Percentiles rank a stretch among this genome's conserved stretches.
Evolutionary conservation across 1,284 basidiomycete species (phyloP).

Genomic region (Wallemia mellicola): DNA sequence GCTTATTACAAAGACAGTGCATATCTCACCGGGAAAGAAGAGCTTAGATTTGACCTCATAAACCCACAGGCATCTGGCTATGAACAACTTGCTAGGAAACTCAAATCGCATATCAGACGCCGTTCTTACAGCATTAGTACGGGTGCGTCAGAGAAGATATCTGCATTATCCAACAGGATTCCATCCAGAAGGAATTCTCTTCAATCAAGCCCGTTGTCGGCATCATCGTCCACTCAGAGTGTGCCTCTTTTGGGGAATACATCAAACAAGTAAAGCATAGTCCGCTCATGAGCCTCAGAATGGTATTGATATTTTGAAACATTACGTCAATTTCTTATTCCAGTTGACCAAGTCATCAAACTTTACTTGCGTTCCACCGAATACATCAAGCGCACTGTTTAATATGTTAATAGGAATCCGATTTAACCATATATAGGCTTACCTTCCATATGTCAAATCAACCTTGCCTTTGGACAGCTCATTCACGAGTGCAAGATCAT

Average conservation of each 20-base stretch:
- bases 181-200: too few species aligned
- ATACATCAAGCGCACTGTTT: constrained; percentile 47
- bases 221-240: too few species aligned
- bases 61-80: background rate
- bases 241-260: too few species aligned
- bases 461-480: constrained; percentile 52
- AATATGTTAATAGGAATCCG: background rate
- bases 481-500: constrained; percentile 60
- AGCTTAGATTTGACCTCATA: background rate
- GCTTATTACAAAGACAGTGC: background rate
- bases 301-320: too few species aligned
- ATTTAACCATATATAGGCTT: constrained; percentile 7
- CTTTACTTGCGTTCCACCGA: constrained; percentile 40
- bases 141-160: background rate
- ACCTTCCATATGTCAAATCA: constrained; percentile 89
- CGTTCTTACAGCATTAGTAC: too few species aligned
- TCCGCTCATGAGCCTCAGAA: too few species aligned
- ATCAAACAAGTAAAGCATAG: too few species aligned
- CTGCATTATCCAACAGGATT: too few species aligned
- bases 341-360: constrained; percentile 34
- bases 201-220: too few species aligned
- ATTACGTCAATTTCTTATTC: constrained; percentile 8
- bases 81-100: background rate
- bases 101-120: background rate
- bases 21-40: background rate